Conservation (phyloP, 1,284 basidiomycete genomes). For the Somion occarium region DNA sequence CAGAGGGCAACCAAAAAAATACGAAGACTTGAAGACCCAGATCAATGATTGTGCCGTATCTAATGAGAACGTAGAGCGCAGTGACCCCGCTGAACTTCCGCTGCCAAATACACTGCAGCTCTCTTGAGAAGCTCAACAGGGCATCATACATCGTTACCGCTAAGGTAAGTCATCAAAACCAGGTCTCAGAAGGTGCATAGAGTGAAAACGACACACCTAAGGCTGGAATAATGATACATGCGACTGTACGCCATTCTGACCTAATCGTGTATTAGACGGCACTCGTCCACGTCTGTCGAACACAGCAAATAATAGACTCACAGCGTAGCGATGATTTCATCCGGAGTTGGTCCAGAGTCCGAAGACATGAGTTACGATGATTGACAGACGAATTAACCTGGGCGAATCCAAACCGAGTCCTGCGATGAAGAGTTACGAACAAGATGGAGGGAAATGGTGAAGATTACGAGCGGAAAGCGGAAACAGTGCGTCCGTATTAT, state of each 20-base stretch:
- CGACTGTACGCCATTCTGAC: neutral
- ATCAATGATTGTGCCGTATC: neutral
- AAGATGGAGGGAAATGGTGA: too few species aligned
- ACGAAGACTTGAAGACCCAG: neutral
- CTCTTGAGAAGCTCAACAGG: neutral
- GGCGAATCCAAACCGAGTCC: too few species aligned
- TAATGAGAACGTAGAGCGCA: neutral
- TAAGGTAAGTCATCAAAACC: neutral
- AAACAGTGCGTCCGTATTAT: too few species aligned
- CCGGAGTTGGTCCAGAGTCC: neutral
- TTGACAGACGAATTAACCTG: too few species aligned
- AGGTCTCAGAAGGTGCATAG: neutral
- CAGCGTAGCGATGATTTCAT: neutral
- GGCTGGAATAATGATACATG: neutral
- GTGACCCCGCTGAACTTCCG: neutral
- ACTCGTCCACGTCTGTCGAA: too few species aligned
- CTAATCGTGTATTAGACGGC: too few species aligned
- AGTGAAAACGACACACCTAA: neutral
- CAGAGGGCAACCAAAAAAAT: neutral
- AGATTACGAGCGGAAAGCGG: too few species aligned
- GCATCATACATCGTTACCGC: neutral
- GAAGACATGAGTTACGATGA: too few species aligned
- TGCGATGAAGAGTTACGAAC: too few species aligned
- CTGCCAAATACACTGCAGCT: conserved; percentile 5
- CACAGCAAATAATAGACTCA: too few species aligned